A percentile compares a stretch with the other conserved stretches of the same genome.
phyloP scores from a whole-genome alignment of 2,329 filamentous ascomycete genomes.

The Alternaria dauci region DNA sequence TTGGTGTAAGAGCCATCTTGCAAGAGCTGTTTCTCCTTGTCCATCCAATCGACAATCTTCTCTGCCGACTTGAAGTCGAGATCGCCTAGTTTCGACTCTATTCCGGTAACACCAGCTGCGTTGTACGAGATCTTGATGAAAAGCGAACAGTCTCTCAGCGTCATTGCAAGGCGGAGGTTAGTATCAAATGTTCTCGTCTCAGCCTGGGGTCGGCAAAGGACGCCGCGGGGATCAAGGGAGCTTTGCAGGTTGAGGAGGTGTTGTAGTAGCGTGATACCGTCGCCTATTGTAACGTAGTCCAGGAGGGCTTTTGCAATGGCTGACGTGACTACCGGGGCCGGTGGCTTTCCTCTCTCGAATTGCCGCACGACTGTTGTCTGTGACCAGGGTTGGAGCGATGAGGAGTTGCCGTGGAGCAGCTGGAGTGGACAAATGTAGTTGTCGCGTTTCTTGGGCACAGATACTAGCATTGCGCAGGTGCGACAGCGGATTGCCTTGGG shows the following conservation, averaged over 20 bases:
- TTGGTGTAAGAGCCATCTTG: constrained; percentile 7
- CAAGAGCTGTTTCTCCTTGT: constrained; percentile 50
- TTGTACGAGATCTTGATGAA: constrained; percentile 47
- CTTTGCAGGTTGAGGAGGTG: constrained; percentile 50
- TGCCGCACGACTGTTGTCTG: constrained; percentile 23
- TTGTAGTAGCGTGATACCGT: constrained; percentile 49
- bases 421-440: constrained; percentile 53
- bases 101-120: constrained; percentile 8
- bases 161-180: constrained; percentile 54
- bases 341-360: constrained; percentile 5
- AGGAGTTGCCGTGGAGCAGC: constrained; percentile 44
- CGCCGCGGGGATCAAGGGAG: constrained; percentile 50
- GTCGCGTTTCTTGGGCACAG: constrained; percentile 30
- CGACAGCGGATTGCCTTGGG: constrained; percentile 52
- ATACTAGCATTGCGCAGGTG: constrained; percentile 56
- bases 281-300: constrained; percentile 38
- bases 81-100: constrained; percentile 56
- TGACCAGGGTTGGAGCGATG: constrained; percentile 26
- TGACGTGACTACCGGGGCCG: constrained; percentile 1
- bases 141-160: constrained; percentile 58
- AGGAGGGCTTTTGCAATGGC: constrained; percentile 24
- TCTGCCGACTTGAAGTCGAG: constrained; percentile 57
- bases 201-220: constrained; percentile 12
- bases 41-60: constrained; percentile 53
- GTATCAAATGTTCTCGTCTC: constrained; percentile 15